Evolutionary conservation across 495 filamentous ascomycete species (phyloP), one percentile per base, ranked within the genome.

Genomic region (Aspergillus mulundensis): DNA sequence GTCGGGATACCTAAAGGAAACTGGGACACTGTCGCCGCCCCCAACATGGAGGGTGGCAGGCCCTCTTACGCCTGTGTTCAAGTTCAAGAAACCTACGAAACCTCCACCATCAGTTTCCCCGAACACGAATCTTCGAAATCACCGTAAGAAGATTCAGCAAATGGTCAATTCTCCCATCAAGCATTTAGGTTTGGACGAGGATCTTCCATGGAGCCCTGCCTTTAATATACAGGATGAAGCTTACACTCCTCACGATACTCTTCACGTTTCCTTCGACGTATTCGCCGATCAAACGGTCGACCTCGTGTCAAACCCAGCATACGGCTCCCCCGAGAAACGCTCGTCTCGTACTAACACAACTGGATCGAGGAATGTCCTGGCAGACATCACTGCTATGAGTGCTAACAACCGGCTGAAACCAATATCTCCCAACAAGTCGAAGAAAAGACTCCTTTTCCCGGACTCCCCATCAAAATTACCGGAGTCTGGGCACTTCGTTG

Each of bases 51-150:
- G 80, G 79, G 86, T 87, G 77, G 80, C 87, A 8, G 87, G 87
- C 36, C 90, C 89, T 3, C 79, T 97, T 43, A 97, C 94, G 0
- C 94, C 94, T 0, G 84, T 89, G 8, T 84, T 90, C 53, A 90
- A 91, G 61, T 86, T 98, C 64, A 90, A 88, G 71, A 84, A 88
- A 24, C 89, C 92, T 11, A 77, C 83, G 1, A 88, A 87, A 64
- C 87, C 90, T 23, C 91, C 91, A 18, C 84, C 89, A 56, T 96
- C 93, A 4, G 86, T 91, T 14, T 97, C 93, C 10, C 94, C 94
- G 0, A 95, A 91, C 68, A 97, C 94, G 5, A 96, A 96, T 59
- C 80, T 98, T n/a, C 86, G 87, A 39, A 85, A 95, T 48, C 94
- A 97, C 65, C 89, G 94, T 20, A 86, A 91, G 57, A 87, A 82